Conservation (phyloP, 2,329 filamentous ascomycete species). For the Fusarium buharicum region DNA sequence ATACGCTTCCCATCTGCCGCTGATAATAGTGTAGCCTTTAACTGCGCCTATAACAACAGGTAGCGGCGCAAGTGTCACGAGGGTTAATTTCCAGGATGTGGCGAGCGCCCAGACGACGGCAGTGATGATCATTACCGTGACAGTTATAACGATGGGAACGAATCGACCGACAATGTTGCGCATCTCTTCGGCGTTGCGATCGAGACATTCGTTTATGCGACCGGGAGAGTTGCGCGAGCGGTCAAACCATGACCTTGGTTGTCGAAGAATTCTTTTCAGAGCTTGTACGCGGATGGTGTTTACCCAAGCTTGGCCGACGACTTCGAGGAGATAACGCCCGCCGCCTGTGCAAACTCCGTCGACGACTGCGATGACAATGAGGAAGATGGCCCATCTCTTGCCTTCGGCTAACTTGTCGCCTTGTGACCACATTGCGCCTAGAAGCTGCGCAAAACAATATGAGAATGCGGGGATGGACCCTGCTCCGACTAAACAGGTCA, state of each 20-base stretch:
- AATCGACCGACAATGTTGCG: constrained; percentile 84
- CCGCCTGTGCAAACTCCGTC: constrained; percentile 74
- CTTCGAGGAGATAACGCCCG: constrained; percentile 77
- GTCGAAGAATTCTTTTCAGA: constrained; percentile 75
- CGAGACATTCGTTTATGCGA: constrained; percentile 75
- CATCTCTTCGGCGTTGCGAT: constrained; percentile 88
- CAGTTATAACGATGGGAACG: constrained; percentile 73
- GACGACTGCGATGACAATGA: constrained; percentile 73
- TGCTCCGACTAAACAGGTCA: constrained; percentile 71
- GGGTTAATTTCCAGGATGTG: constrained; percentile 81
- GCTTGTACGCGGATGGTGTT: constrained; percentile 75
- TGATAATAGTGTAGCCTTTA: constrained; percentile 71
- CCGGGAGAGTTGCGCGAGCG: constrained; percentile 70
- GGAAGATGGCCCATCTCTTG: constrained; percentile 73
- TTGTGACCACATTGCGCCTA: constrained; percentile 73
- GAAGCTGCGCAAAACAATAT: constrained; percentile 76
- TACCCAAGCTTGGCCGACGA: constrained; percentile 79
- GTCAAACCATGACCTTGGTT: constrained; percentile 84
- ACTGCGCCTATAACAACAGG: constrained; percentile 76
- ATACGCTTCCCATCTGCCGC: constrained; percentile 75
- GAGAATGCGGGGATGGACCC: constrained; percentile 79
- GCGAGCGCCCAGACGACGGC: constrained; percentile 78
- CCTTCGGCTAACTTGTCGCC: constrained; percentile 61
- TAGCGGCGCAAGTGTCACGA: constrained; percentile 76
- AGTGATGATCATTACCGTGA: constrained; percentile 72